These are phyloP conservation scores for Chrysochromulina tobinii DNA, from an alignment of 78 protist species.

Conservation along the genomic window DNA sequence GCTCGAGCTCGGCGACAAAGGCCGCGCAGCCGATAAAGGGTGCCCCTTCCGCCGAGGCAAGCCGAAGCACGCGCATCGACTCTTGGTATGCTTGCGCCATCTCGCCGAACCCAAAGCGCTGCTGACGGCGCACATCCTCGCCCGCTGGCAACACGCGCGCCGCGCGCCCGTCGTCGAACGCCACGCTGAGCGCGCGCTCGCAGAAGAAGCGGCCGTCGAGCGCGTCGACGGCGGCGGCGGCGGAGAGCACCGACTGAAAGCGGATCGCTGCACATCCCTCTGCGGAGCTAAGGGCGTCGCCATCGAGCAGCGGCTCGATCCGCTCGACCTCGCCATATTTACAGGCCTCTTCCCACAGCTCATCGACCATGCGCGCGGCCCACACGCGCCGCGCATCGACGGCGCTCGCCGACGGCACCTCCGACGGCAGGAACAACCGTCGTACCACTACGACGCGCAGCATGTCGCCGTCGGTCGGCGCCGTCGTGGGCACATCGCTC, in stretches of 20 bases:
- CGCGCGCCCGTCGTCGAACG: not conserved
- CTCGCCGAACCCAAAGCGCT: slow-evolving; percentile 11
- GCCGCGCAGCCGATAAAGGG: not conserved
- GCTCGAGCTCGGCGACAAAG: not conserved
- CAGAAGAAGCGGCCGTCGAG: not conserved
- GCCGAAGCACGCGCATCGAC: not conserved
- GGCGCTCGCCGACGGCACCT: not conserved
- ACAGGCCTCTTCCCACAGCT: not conserved
- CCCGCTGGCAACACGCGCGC: not conserved
- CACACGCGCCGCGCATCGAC: not conserved
- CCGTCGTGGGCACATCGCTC: not conserved
- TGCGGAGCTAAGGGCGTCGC: not conserved
- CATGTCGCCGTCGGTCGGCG: not conserved
- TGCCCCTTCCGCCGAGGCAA: not conserved
- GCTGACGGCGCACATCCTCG: not conserved
- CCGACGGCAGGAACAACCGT: not conserved
- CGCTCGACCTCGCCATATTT: not conserved
- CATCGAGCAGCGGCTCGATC: not conserved
- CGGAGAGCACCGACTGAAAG: not conserved
- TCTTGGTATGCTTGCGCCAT: not conserved
- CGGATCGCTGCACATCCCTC: not conserved
- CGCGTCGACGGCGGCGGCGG: not conserved
- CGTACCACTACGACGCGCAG: not conserved
- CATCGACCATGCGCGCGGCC: not conserved
- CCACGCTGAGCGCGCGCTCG: not conserved